phyloP scores from a whole-genome alignment of 306 rosid species.

The Sphenostylis stenocarpa region DNA sequence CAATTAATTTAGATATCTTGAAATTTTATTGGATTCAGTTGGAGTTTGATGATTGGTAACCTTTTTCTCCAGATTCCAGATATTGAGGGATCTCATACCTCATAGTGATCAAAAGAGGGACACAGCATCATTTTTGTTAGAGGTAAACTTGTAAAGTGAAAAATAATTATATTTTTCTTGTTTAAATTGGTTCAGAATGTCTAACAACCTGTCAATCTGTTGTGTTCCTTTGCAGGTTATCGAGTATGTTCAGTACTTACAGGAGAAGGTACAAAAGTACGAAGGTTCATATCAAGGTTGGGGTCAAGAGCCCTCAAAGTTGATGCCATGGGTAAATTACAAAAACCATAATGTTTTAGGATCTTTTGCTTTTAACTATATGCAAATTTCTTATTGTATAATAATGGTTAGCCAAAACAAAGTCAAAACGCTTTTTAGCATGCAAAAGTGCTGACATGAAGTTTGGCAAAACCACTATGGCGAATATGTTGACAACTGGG shows the following conservation, averaged over 20 bases:
- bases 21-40: conserved; percentile 16
- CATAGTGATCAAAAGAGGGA: conserved; percentile 97
- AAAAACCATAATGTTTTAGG: conserved; percentile 12
- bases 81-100: conserved; percentile 97
- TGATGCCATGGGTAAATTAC: conserved; percentile 88
- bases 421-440: not conserved
- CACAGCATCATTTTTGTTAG: conserved; percentile 89
- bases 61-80: conserved; percentile 78
- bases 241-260: conserved; percentile 89
- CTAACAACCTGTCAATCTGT: conserved; percentile 4
- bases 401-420: not conserved
- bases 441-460: not conserved
- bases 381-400: not conserved
- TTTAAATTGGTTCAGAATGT: conserved; percentile 4
- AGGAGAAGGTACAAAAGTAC: conserved; percentile 78
- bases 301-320: conserved; percentile 84
- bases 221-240: conserved; percentile 67
- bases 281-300: conserved; percentile 94
- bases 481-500: not conserved
- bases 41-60: conserved; percentile 31
- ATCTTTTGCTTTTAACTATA: conserved; percentile 18
- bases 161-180: not conserved
- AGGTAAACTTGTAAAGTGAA: conserved; percentile 51
- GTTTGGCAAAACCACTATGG: not conserved
- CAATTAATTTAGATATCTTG: not conserved